Base-by-base conservation (phyloP, 2,329 filamentous ascomycete genomes). In the Annulohypoxylon truncatum region DNA sequence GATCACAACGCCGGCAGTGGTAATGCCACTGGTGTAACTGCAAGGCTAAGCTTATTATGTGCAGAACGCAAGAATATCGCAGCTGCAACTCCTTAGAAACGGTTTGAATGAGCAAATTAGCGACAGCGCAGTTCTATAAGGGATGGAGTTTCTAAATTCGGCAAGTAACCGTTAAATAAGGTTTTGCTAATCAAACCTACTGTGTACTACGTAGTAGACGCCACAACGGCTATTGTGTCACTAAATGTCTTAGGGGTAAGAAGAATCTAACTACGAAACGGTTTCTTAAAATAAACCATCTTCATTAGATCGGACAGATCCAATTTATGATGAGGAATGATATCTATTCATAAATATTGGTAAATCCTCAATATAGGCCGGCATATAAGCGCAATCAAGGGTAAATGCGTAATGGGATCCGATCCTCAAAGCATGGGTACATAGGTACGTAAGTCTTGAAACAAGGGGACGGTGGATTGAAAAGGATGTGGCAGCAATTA, bases 391-490 rank as follows among this genome's bases (percentile, higher is more conserved):
- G 35, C 10, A 55, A 33, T n/a, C 46, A n/a, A 7, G 12, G 12
- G 8, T 20, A 28, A 8, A 26, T 46, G 44, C 38, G n/a, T 29
- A 63, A 24, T 42, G 8, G 20, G 35, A 4, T 53, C 7, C n/a
- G n/a, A 50, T 53, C 31, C 51, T 67, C 60, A 60, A 64, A 64
- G 61, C 60, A 61, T 57, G 29, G 29, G 48, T 24, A 35, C 5
- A n/a, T 35, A 47, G 29, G 48, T 24, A 35, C 5, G 13, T 35
- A 47, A 46, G 47, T 26, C 51, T 55, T 64, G 55, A 60, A 67
- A 63, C 55, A 60, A 57, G 60, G 64, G 20, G 54, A 54, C 22
- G 29, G 10, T 29, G 12, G n/a, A 56, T 67, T 64, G 63, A 56
- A 63, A 51, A 31, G 20, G 33, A 40, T 13, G 38, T 22, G 47